phyloP scores from a whole-genome alignment of 2,329 filamentous ascomycete species.

The Pseudonectria buxi region DNA sequence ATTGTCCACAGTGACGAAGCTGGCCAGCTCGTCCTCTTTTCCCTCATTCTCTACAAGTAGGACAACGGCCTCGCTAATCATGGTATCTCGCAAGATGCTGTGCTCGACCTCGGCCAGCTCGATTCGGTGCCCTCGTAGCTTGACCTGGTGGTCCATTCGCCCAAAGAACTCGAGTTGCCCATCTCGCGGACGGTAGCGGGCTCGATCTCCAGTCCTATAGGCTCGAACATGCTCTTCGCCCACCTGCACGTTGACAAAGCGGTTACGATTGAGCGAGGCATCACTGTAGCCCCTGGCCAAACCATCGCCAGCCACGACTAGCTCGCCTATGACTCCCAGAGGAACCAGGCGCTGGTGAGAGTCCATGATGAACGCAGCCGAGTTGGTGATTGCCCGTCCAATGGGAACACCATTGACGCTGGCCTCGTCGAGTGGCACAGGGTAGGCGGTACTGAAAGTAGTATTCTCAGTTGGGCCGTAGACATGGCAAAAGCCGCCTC shows the following conservation, averaged over 20 bases:
- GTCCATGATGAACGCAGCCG: constrained; percentile 16
- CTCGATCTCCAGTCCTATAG: constrained; percentile 18
- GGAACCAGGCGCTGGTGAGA: constrained; percentile 9
- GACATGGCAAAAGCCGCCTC: constrained; percentile 6
- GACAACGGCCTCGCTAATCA: constrained; percentile 1
- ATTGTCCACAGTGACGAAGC: background rate
- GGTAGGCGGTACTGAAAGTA: constrained; percentile 11
- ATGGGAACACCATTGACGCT: constrained; percentile 17
- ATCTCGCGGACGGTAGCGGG: constrained; percentile 8
- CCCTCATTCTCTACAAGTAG: constrained; percentile 2
- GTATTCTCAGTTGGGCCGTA: constrained; percentile 22
- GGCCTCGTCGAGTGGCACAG: background rate
- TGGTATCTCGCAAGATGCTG: background rate
- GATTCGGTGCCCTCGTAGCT: constrained; percentile 20
- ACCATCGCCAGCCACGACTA: constrained; percentile 17
- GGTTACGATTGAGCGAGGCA: constrained; percentile 1
- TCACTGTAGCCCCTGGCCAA: constrained; percentile 9
- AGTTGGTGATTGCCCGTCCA: constrained; percentile 13
- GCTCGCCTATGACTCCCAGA: constrained; percentile 18
- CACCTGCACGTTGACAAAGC: constrained; percentile 9
- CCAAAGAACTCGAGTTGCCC: constrained; percentile 18
- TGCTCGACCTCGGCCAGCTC: constrained; percentile 5
- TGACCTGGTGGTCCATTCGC: constrained; percentile 18
- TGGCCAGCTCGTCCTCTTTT: background rate
- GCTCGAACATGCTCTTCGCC: constrained; percentile 1